Base-by-base conservation (phyloP, 345 rosid species). In the Syzygium aqueum region DNA sequence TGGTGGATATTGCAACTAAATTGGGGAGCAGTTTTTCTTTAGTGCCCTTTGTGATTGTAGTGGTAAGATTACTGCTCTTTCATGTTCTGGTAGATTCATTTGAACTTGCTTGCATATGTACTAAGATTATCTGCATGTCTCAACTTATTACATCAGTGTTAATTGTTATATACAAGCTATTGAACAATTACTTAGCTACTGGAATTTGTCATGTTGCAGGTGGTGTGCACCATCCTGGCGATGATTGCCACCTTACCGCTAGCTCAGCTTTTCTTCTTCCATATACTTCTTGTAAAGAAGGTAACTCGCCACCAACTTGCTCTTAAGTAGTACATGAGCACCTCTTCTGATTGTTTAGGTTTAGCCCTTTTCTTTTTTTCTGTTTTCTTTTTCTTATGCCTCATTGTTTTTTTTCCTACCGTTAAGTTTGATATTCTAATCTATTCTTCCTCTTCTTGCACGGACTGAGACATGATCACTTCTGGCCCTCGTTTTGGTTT, bases 261-360 rank as follows among this genome's bases (percentile, higher is more conserved):
- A 88, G 98, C 97, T 67, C 99, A 96, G 87, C 99, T 97, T 49
- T 96, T 97, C 94, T 97, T 97, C 94, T 97, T 97, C 88, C 99
- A 97, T 90, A 92, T 96, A 88, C 97, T 97, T 65, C 97, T 97
- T 52, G 92, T 97, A 51, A 97, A 96, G 89, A 97, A 97, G 99
- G 99, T 94, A 90, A 80, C 23, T 51, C 0, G 43, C 50, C 27
- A 21, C 46, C 3, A 22, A 19, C 80, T 37, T 67, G 46, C 49
- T 73, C 80, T 73, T 33, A 33, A 73, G 80, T 73, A 19, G 80
- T 73, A 33, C 80, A 33, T 73, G 13, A 33, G 80, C 80, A 33
- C 49, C 80, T 73, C 46, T 73, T 46, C 33, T 19, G 80, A 73
- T 46, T 65, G 17, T 23, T 22, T 61, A 56, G 61, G 53, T 67